These are phyloP conservation scores for Pleochaeta shiraiana DNA, from an alignment of 2,329 filamentous ascomycete genomes.

Conservation along the genomic window DNA sequence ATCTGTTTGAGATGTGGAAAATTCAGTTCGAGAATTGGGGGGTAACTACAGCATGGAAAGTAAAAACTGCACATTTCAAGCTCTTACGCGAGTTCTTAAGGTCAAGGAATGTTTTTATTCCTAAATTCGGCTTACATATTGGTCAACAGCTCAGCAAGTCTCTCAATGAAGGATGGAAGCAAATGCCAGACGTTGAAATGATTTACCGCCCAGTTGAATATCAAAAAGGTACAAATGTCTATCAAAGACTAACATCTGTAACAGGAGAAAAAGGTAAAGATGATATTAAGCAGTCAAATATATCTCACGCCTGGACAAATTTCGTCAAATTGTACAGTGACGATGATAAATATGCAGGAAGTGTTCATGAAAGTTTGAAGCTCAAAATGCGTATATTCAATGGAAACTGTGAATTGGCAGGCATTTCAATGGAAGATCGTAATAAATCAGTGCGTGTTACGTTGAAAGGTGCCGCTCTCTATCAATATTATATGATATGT, in stretches of 20 bases:
- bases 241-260: neutral
- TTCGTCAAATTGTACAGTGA: neutral
- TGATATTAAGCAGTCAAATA: neutral
- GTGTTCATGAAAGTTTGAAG: neutral
- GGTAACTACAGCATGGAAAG: no score
- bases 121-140: neutral
- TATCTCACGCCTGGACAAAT: neutral
- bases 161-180: neutral
- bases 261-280: neutral
- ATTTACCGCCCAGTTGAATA: neutral
- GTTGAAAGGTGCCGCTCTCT: neutral
- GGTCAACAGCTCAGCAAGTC: neutral
- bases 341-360: neutral
- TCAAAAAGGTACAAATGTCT: neutral
- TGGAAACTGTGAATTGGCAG: neutral
- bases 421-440: neutral
- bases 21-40: no score
- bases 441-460: neutral
- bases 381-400: neutral
- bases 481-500: neutral
- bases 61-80: neutral
- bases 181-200: neutral
- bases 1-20: no score
- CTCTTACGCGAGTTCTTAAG: neutral
- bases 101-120: neutral